Percentiles rank a stretch among this genome's conserved stretches.
Evolutionary conservation across 1,139 yeast species (phyloP).

Genomic region (Yarrowia galli): DNA sequence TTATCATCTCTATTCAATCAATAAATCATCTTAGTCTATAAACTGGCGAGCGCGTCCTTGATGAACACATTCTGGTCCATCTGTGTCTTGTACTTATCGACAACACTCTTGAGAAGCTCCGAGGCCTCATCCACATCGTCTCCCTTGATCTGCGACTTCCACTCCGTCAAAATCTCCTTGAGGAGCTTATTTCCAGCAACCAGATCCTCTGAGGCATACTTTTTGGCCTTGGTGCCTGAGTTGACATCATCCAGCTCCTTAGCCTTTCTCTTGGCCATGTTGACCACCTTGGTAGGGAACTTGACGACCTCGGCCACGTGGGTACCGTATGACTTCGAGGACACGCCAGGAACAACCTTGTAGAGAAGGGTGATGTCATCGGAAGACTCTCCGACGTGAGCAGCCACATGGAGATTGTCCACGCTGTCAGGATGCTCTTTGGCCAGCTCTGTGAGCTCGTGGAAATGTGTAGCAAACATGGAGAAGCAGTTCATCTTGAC

Average conservation of each 20-base stretch:
- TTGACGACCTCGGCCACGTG: conserved; percentile 96
- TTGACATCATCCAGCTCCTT: conserved; percentile 70
- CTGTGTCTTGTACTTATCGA: conserved; percentile 18
- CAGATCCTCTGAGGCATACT: conserved; percentile 43
- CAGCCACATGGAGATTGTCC: conserved; percentile 89
- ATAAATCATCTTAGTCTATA: conserved; percentile 12
- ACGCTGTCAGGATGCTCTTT: conserved; percentile 63
- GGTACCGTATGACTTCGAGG: conserved; percentile 95
- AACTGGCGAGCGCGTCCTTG: conserved; percentile 15
- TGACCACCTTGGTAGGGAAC: conserved; percentile 85
- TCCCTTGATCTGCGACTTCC: conserved; percentile 23
- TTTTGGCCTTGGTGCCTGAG: conserved; percentile 45
- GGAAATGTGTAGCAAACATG: conserved; percentile 96
- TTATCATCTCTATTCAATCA: background rate
- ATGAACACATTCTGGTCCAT: conserved; percentile 23
- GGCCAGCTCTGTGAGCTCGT: conserved; percentile 84
- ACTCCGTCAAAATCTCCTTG: conserved; percentile 28
- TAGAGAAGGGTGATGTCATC: conserved; percentile 82
- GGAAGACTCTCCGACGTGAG: conserved; percentile 68
- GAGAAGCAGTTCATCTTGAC: conserved; percentile 79
- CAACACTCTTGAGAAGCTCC: conserved; percentile 15
- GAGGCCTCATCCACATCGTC: conserved; percentile 15
- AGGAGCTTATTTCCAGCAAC: conserved; percentile 41
- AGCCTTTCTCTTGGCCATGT: conserved; percentile 96
- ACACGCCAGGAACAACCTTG: conserved; percentile 89